Evolutionary conservation across 1,284 basidiomycete genomes (phyloP).

Genomic region (Mrakiaceae sp.): DNA sequence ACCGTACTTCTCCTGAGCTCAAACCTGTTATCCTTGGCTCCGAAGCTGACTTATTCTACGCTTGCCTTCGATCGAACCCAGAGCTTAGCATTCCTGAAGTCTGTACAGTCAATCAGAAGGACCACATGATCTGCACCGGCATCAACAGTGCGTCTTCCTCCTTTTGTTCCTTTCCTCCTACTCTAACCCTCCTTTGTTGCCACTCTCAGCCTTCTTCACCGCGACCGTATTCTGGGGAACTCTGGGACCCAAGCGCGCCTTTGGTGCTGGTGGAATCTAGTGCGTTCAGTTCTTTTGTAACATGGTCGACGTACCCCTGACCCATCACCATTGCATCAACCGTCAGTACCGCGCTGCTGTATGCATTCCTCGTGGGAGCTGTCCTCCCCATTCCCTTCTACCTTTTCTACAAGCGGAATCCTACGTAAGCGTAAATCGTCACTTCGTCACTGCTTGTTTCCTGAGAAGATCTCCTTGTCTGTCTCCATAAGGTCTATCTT

Average conservation of each 20-base stretch:
- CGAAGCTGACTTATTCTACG: not conserved
- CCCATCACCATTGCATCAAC: not conserved
- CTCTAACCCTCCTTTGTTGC: no score
- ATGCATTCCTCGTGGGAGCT: conserved; percentile 22
- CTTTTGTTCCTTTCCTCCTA: no score
- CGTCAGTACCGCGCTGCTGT: not conserved
- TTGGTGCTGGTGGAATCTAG: conserved; percentile 49
- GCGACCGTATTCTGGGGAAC: conserved; percentile 36
- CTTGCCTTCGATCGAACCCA: not conserved
- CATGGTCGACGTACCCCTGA: not conserved
- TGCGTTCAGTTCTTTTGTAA: not conserved
- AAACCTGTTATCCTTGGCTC: no score
- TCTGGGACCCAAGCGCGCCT: conserved; percentile 37
- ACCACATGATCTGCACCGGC: conserved; percentile 4
- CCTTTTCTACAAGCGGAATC: conserved; percentile 31
- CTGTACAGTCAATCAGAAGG: conserved; percentile 19
- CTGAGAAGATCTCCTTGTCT: no score
- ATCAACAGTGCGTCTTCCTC: not conserved
- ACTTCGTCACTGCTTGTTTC: no score
- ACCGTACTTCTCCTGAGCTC: not conserved
- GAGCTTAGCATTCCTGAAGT: conserved; percentile 14
- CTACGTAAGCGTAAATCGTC: no score
- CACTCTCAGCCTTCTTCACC: conserved; percentile 24
- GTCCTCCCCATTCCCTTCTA: conserved; percentile 38
- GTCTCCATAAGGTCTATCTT: conserved; percentile 40